Evolutionary conservation across 2,329 filamentous ascomycete species (phyloP).

Genomic region (Lecanicillium sp.): DNA sequence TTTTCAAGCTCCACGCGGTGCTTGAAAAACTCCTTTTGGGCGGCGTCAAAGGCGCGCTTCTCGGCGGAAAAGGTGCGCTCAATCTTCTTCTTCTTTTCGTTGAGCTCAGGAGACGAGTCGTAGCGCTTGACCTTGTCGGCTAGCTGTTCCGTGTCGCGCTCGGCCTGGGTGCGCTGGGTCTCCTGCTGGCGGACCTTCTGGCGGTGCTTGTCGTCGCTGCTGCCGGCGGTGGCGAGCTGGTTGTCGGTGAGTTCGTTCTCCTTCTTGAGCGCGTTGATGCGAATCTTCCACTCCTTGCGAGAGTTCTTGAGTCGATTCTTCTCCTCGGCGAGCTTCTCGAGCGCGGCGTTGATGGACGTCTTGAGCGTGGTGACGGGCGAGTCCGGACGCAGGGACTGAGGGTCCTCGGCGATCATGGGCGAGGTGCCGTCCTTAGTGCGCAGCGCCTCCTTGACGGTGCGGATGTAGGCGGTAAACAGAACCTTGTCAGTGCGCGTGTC

Average conservation of each 20-base stretch:
- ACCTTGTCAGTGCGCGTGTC: constrained; percentile 59
- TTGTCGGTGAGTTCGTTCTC: constrained; percentile 66
- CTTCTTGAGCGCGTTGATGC: constrained; percentile 60
- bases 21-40: constrained; percentile 47
- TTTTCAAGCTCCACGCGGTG: constrained; percentile 57
- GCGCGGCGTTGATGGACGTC: constrained; percentile 67
- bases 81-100: constrained; percentile 48
- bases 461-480: constrained; percentile 66
- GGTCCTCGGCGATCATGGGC: constrained; percentile 34
- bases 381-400: constrained; percentile 62
- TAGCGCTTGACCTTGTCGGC: constrained; percentile 55
- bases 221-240: constrained; percentile 62
- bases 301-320: constrained; percentile 62
- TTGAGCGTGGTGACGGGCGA: constrained; percentile 72
- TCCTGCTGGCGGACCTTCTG: constrained; percentile 71
- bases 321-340: constrained; percentile 64
- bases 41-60: constrained; percentile 54
- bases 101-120: constrained; percentile 58
- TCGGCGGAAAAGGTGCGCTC: constrained; percentile 49
- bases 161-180: constrained; percentile 63
- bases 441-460: constrained; percentile 49
- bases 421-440: constrained; percentile 26
- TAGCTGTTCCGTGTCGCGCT: constrained; percentile 50
- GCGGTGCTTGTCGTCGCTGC: constrained; percentile 68
- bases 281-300: constrained; percentile 69